Evolutionary conservation across 352 stramenopile species (phyloP).

Genomic region (Globisporangium cystogenes): DNA sequence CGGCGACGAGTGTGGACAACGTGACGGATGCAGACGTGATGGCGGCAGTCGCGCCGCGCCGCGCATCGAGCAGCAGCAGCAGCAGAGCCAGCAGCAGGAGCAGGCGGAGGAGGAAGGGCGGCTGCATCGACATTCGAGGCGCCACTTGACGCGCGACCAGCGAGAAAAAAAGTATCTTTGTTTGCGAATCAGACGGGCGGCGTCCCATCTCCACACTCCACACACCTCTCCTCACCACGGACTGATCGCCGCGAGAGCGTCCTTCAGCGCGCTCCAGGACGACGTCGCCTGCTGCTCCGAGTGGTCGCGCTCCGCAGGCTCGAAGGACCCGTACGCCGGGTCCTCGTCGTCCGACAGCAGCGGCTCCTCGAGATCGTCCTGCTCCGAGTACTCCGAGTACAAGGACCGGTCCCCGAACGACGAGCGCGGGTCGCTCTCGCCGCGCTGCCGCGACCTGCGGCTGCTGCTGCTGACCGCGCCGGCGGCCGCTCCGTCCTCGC

Average conservation of each 20-base stretch:
- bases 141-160: too few species aligned
- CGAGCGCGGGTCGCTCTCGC: constrained; percentile 1
- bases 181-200: too few species aligned
- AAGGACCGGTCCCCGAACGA: constrained; percentile 8
- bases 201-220: too few species aligned
- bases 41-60: too few species aligned
- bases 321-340: constrained; percentile 63
- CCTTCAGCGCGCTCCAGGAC: constrained; percentile 47
- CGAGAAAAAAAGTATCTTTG: too few species aligned
- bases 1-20: not conserved
- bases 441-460: not conserved
- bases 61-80: not conserved
- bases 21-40: not conserved
- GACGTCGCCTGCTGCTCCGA: constrained; percentile 16
- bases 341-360: constrained; percentile 68
- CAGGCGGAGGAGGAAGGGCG: too few species aligned
- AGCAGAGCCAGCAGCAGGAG: too few species aligned
- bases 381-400: constrained; percentile 11
- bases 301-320: constrained; percentile 6
- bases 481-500: not conserved
- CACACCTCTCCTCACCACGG: constrained; percentile 67
- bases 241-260: constrained; percentile 59
- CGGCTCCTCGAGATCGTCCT: constrained; percentile 59
- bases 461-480: not conserved
- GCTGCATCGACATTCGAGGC: too few species aligned